Conservation (phyloP, 2,329 filamentous ascomycete species). For the Myriosclerotinia scirpicola region DNA sequence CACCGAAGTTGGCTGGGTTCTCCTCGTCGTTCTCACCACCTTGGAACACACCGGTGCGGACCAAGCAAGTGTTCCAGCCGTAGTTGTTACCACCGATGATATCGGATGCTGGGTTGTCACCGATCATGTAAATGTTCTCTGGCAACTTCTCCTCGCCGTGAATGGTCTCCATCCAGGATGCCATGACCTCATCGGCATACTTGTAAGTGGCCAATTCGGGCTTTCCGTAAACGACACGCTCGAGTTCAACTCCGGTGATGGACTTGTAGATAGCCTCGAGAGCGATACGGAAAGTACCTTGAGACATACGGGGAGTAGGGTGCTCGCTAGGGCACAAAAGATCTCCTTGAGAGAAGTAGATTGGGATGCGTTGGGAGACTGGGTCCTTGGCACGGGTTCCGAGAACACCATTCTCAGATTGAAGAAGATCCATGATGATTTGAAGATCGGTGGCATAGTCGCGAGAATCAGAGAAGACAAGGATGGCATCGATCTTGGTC, state of each 20-base stretch:
- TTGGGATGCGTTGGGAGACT: conserved; percentile 64
- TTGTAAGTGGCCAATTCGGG: conserved; percentile 75
- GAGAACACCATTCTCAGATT: conserved; percentile 65
- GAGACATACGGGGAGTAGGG: conserved; percentile 67
- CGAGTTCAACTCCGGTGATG: conserved; percentile 66
- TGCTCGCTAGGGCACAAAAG: conserved; percentile 64
- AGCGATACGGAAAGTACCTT: conserved; percentile 73
- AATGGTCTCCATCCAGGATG: conserved; percentile 72
- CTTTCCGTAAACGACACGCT: conserved; percentile 76
- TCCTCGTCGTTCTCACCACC: conserved; percentile 73
- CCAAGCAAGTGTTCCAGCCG: conserved; percentile 78
- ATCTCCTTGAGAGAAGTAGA: conserved; percentile 71
- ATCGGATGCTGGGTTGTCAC: conserved; percentile 72
- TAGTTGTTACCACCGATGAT: conserved; percentile 79
- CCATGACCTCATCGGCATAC: conserved; percentile 72
- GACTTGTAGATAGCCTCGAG: conserved; percentile 73
- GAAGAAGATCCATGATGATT: conserved; percentile 72
- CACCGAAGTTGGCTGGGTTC: conserved; percentile 75
- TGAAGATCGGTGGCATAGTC: conserved; percentile 76
- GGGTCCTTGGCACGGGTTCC: conserved; percentile 66
- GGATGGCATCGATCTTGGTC: conserved; percentile 70
- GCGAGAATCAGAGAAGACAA: conserved; percentile 72
- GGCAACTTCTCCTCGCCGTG: conserved; percentile 56
- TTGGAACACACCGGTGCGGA: conserved; percentile 65
- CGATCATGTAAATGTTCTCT: conserved; percentile 73